A percentile compares a stretch with the other conserved stretches of the same genome.
phyloP scores from a whole-genome alignment of 345 rosid genomes.

The Melaleuca alternifolia region DNA sequence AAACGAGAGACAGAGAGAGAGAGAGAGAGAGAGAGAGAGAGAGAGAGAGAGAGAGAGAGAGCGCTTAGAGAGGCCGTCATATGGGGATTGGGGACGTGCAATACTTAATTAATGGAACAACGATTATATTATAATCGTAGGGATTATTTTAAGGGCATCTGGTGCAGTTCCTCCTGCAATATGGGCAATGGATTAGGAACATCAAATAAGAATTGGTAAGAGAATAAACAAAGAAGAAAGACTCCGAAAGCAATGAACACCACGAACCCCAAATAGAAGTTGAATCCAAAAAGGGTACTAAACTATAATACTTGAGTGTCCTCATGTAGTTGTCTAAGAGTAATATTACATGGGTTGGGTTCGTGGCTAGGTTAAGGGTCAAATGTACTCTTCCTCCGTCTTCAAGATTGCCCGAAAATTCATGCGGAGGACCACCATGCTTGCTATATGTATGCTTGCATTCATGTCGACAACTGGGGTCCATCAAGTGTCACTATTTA shows the following conservation, averaged over 20 bases:
- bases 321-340: not conserved
- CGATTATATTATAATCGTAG: not conserved
- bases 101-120: too few relatives aligned
- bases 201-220: not conserved
- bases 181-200: not conserved
- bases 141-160: not conserved
- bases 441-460: not conserved
- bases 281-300: not conserved
- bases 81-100: not conserved
- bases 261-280: not conserved
- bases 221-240: not conserved
- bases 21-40: not conserved
- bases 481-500: not conserved
- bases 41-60: not conserved
- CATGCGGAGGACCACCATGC: not conserved
- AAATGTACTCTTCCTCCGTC: not conserved
- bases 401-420: not conserved
- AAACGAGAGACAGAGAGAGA: not conserved
- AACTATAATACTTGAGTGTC: not conserved
- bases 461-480: not conserved
- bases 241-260: not conserved
- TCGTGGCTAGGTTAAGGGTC: not conserved
- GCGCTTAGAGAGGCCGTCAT: not conserved
- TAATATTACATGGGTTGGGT: not conserved
- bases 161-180: not conserved